Percentiles rank a stretch among this genome's conserved stretches.
phyloP scores from a whole-genome alignment of 305 asterid species.

The Fraxinus velutina region DNA sequence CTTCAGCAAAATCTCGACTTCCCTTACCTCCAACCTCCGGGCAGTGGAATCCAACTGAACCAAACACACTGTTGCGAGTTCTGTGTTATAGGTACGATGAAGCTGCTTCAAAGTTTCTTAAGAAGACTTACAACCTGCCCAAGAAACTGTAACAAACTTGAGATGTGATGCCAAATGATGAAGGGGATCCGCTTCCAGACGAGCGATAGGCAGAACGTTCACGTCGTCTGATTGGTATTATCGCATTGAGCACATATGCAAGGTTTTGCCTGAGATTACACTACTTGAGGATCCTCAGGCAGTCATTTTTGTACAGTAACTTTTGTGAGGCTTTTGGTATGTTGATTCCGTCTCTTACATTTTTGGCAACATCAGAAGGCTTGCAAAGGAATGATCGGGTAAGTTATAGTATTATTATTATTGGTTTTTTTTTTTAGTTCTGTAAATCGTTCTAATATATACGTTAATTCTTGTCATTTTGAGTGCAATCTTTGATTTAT shows the following conservation, averaged over 20 bases:
- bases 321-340: neutral
- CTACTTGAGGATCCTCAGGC: neutral
- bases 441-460: neutral
- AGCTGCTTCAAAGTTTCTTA: conserved; percentile 87
- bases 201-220: neutral
- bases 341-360: neutral
- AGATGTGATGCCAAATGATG: neutral
- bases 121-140: conserved; percentile 83
- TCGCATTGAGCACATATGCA: neutral
- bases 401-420: neutral
- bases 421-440: neutral
- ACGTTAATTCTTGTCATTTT: neutral
- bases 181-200: neutral
- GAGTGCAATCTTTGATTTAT: neutral
- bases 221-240: neutral
- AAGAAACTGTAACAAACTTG: conserved; percentile 48
- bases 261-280: neutral
- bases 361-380: neutral
- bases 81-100: conserved; percentile 85
- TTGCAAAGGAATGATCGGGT: neutral
- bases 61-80: conserved; percentile 82
- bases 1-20: conserved; percentile 72
- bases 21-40: conserved; percentile 96
- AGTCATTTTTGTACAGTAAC: conserved; percentile 33
- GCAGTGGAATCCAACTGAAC: conserved; percentile 83